Percentiles rank a stretch among this genome's conserved stretches.
phyloP scores from a whole-genome alignment of 1,139 yeast species.

The Diutina rugosa region DNA sequence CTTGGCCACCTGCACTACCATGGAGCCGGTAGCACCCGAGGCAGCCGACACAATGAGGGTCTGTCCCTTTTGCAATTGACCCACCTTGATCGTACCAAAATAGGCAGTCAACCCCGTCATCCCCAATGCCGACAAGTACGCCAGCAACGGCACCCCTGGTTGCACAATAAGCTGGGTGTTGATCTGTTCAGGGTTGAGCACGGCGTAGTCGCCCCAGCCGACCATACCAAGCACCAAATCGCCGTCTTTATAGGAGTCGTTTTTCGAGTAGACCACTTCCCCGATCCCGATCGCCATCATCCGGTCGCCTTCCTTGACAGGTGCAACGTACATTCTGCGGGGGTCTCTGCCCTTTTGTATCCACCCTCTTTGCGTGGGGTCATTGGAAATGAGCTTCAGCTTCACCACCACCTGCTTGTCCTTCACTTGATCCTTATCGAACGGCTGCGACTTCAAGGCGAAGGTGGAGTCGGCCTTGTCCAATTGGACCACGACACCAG shows the following conservation, averaged over 20 bases:
- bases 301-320: conserved; percentile 31
- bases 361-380: conserved; percentile 61
- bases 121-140: conserved; percentile 36
- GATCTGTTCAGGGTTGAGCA: conserved; percentile 10
- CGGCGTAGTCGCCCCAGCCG: conserved; percentile 29
- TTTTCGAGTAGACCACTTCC: conserved; percentile 33
- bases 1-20: conserved; percentile 47
- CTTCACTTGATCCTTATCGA: conserved; percentile 13
- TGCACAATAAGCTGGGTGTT: conserved; percentile 10
- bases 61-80: conserved; percentile 20
- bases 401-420: conserved; percentile 36
- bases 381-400: conserved; percentile 40
- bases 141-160: background rate
- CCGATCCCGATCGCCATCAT: conserved; percentile 40
- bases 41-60: conserved; percentile 50
- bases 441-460: conserved; percentile 12
- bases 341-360: conserved; percentile 29
- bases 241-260: conserved; percentile 25
- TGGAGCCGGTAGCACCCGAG: conserved; percentile 57
- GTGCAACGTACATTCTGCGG: conserved; percentile 32
- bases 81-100: conserved; percentile 35
- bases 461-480: conserved; percentile 21
- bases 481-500: conserved; percentile 13
- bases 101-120: conserved; percentile 54
- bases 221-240: conserved; percentile 22